Base-by-base conservation (phyloP, 345 rosid species). In the Litchi chinensis region DNA sequence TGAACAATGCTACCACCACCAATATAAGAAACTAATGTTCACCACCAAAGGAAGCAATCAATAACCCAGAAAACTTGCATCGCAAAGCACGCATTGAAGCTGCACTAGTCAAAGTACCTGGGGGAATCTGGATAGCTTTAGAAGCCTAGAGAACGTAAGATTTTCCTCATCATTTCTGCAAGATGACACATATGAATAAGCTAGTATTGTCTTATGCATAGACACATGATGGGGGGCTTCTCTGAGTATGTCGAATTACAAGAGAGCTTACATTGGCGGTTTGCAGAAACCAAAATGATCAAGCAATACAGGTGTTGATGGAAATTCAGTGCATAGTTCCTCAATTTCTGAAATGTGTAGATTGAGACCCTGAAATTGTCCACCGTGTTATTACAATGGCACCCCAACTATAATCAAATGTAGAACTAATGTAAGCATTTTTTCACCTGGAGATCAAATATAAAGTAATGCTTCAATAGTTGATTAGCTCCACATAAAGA, bases 221-320 rank as follows among this genome's bases (percentile, higher is more conserved):
- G 37, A 24, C n/a, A 77, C 74, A 50, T 68, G 19, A 59, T 52
- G 59, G 60, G 79, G 63, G n/a, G 19, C 48, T 68, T 75, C 68
- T 67, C 50, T 15, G 79, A 9, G 41, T 64, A 70, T 71, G 74
- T 50, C 19, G 50, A 78, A 46, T 52, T 10, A 67, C 26, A 75
- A 77, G 57, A 32, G 59, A 70, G 56, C 93, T 89, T 74, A 93
- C 93, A n/a, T 75, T 77, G 93, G 94, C 40, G 91, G 93, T 86
- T 84, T 93, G 94, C 98, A 93, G 85, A 95, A 95, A 85, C 92
- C 96, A 65, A 95, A 83, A 79, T 95, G 97, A 88, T 95, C 98
- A 32, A 95, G 89, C 73, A 95, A 73, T 52, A 89, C 96, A 65
- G 39, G 72, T 6, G 99, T 95, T 37, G 90, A 86, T 79, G 97